These are phyloP conservation scores for Lachnellula subtilissima DNA, from an alignment of 2,329 filamentous ascomycete genomes.

Conservation along the genomic window DNA sequence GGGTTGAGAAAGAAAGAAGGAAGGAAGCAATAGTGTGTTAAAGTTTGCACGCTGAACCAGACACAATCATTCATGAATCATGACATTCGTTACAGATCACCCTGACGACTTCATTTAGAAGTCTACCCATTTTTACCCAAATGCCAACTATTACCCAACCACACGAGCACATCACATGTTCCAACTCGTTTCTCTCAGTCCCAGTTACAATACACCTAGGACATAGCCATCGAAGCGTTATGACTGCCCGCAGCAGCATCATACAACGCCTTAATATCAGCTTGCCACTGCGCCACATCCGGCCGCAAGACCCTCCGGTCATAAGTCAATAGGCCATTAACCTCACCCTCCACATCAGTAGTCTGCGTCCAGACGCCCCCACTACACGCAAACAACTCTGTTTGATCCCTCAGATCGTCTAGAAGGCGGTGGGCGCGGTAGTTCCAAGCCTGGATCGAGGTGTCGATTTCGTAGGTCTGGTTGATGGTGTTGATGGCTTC, in stretches of 20 bases:
- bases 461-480: constrained; percentile 63
- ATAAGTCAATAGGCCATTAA: constrained; percentile 67
- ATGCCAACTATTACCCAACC: too few relatives aligned
- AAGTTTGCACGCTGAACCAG: too few relatives aligned
- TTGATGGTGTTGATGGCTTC: constrained; percentile 55
- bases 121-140: too few relatives aligned
- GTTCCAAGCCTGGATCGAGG: constrained; percentile 53
- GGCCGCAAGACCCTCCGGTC: constrained; percentile 57
- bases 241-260: constrained; percentile 41
- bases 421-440: constrained; percentile 55
- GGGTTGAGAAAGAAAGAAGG: too few relatives aligned
- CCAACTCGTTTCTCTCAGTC: too few relatives aligned
- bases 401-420: constrained; percentile 42
- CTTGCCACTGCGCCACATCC: constrained; percentile 41
- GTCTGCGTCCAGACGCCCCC: constrained; percentile 71
- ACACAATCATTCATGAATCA: too few relatives aligned
- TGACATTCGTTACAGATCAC: too few relatives aligned
- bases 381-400: constrained; percentile 50
- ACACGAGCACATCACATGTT: too few relatives aligned
- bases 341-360: constrained; percentile 69
- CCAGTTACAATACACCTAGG: too few relatives aligned
- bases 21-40: too few relatives aligned
- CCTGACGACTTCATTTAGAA: too few relatives aligned
- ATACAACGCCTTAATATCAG: constrained; percentile 56
- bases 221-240: not conserved